Evolutionary conservation across 257 asterid species (phyloP), one percentile per base, ranked within the genome.

Genomic region (Prunella vulgaris): DNA sequence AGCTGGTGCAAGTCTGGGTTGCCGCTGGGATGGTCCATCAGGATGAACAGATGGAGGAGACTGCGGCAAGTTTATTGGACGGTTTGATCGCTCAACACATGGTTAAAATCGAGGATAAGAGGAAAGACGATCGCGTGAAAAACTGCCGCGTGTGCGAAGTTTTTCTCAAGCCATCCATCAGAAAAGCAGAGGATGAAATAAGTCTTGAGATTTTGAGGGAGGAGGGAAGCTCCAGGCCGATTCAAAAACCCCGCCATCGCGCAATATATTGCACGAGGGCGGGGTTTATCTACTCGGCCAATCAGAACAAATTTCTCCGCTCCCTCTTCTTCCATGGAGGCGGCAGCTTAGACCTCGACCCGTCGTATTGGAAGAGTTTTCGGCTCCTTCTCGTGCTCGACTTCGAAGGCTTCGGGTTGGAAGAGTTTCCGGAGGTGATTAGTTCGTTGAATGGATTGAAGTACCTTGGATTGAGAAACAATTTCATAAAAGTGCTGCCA

Each of bases 1-100:
- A 62, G 72, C 54, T 80, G 63, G 46, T 61, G 49, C 66, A 48
- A 5, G 14, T 80, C 15, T 80, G 82, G 84, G 25, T 60, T 35
- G 84, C 84, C 2, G 70, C 61, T 22, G 84, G 84, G 20, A 58
- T 65, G 18, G 12, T 61, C 37, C 40, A 18, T 3, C 13, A 61
- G 27, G 60, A 42, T 20, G 70, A 69, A 56, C 38, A 53, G 5
- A n/a, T 69, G 37, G 84, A 74, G 72, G 75, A 73, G n/a, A 37
- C 18, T 10, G 85, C 71, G 5, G 61, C 67, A 58, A 42, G 58
- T 18, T 81, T 75, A 51, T 40, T 81, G 22, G 74, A 71, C 13
- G 75, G 72, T 17, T 38, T 78, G 27, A 75, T 78, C 25, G 6
- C 57, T 32, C 67, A 79, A 21, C 71, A 60, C 71, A 33, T 81